A percentile compares a stretch with the other conserved stretches of the same genome.
phyloP scores from a whole-genome alignment of 805 yeast species.

The Pachysolen tannophilus region DNA sequence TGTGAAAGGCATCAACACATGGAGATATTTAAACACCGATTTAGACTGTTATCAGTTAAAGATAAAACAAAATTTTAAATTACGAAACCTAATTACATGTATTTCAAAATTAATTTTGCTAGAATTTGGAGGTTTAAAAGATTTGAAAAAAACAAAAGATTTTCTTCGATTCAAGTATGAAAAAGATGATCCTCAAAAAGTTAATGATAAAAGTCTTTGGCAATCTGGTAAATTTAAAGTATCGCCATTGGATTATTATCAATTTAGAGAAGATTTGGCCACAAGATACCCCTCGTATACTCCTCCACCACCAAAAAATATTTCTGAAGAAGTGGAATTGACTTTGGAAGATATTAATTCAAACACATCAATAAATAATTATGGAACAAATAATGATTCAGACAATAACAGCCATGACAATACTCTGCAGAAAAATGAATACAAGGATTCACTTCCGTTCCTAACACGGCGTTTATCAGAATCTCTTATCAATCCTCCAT shows the following conservation, averaged over 20 bases:
- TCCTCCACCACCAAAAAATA: slow-evolving; percentile 40
- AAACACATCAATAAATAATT: too few species aligned
- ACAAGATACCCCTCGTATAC: slow-evolving; percentile 68
- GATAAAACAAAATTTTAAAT: slow-evolving; percentile 29
- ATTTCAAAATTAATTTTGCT: slow-evolving; percentile 46
- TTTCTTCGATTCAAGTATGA: slow-evolving; percentile 36
- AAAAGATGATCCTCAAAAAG: slow-evolving; percentile 6
- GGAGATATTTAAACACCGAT: slow-evolving; percentile 47
- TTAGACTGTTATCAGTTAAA: slow-evolving; percentile 15
- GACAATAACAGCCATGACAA: slow-evolving; percentile 10
- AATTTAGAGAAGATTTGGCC: slow-evolving; percentile 65
- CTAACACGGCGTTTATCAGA: slow-evolving; percentile 1
- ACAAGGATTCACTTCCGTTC: not conserved
- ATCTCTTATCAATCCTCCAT: slow-evolving; percentile 21
- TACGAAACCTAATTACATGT: slow-evolving; percentile 48
- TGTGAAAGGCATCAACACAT: slow-evolving; percentile 46
- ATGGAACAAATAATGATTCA: not conserved
- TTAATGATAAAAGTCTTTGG: slow-evolving; percentile 10
- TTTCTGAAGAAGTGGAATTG: slow-evolving; percentile 37
- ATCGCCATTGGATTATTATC: slow-evolving; percentile 80
- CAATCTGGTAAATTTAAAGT: slow-evolving; percentile 40
- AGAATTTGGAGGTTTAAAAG: slow-evolving; percentile 51
- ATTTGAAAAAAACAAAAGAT: slow-evolving; percentile 34
- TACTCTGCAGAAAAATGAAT: slow-evolving; percentile 6
- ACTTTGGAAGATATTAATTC: slow-evolving; percentile 12